phyloP scores from a whole-genome alignment of 257 asterid species.

The Fraxinus quadrangulata region DNA sequence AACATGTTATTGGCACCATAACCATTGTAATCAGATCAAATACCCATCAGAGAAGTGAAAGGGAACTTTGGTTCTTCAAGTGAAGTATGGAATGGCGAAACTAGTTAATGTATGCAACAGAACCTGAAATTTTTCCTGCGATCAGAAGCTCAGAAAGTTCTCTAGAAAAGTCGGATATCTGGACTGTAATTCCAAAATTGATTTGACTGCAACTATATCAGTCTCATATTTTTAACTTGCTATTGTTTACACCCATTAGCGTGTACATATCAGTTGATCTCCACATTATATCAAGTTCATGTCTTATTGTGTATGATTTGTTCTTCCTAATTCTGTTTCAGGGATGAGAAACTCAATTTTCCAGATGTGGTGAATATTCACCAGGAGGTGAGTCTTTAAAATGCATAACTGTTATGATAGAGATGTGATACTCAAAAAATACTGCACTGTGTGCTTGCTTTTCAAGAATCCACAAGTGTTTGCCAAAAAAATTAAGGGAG shows the following conservation, averaged over 20 bases:
- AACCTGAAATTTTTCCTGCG: not conserved
- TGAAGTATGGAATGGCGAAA: not conserved
- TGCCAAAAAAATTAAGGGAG: not conserved
- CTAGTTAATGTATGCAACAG: not conserved
- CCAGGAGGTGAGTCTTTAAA: slow-evolving; percentile 54
- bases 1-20: no score
- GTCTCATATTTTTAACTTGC: not conserved
- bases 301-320: slow-evolving; percentile 3
- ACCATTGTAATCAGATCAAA: no score
- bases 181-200: not conserved
- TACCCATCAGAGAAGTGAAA: no score
- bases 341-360: slow-evolving; percentile 79
- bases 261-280: not conserved
- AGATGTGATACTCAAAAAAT: not conserved
- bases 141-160: not conserved
- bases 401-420: slow-evolving; percentile 2
- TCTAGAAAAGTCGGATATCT: not conserved
- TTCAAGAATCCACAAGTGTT: not conserved
- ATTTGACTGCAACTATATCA: not conserved
- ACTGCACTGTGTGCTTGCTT: slow-evolving; percentile 1
- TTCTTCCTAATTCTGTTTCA: slow-evolving; percentile 25
- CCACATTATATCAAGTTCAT: not conserved
- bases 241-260: not conserved
- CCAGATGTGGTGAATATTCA: slow-evolving; percentile 64
- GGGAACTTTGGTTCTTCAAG: no score